These are phyloP conservation scores for Carpinus fangiana DNA, from an alignment of 306 rosid species.

Conservation along the genomic window DNA sequence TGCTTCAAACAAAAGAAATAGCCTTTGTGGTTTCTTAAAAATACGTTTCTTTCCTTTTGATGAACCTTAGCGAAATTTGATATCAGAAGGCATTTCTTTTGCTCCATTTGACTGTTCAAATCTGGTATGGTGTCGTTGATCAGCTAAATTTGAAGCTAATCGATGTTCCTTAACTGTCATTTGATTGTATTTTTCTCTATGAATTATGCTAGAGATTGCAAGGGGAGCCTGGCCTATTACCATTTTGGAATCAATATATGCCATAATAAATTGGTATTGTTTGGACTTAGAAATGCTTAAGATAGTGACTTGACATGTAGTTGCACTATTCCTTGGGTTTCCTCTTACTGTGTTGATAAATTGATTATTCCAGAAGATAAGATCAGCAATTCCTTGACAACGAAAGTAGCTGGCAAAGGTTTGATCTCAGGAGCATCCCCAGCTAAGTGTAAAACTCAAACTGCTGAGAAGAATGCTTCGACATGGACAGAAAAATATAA, in stretches of 20 bases:
- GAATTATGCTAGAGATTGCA: not conserved
- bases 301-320: conserved; percentile 3
- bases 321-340: not conserved
- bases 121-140: not conserved
- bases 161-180: not conserved
- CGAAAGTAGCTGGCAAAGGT: conserved; percentile 43
- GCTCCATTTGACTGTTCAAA: not conserved
- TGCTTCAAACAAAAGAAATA: not conserved
- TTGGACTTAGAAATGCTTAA: not conserved
- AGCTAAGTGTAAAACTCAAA: conserved; percentile 42
- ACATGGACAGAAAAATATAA: conserved; percentile 87
- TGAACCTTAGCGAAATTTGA: not conserved
- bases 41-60: not conserved
- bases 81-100: conserved; percentile 2
- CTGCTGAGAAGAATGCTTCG: conserved; percentile 36
- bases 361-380: conserved; percentile 26
- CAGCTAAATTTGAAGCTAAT: not conserved
- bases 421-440: conserved; percentile 45
- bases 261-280: not conserved
- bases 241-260: not conserved
- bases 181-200: not conserved
- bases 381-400: conserved; percentile 24
- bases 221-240: not conserved
- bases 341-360: conserved; percentile 4
- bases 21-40: not conserved